These are phyloP conservation scores for Phaeosphaeria sp. DNA, from an alignment of 2,329 filamentous ascomycete species.

Conservation along the genomic window DNA sequence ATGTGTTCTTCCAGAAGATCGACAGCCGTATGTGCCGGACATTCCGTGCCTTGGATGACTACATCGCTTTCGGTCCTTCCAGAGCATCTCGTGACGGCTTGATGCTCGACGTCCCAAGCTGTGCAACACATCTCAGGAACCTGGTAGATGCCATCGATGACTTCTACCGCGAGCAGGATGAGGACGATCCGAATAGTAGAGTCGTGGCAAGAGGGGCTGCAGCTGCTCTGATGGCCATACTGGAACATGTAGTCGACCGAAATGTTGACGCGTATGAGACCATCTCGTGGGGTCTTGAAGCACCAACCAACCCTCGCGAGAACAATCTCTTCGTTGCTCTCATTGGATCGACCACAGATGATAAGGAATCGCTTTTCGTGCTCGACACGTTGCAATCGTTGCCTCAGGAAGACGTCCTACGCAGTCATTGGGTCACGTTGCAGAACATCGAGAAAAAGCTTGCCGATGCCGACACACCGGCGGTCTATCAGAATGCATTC, in stretches of 20 bases:
- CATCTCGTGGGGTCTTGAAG: slow-evolving; percentile 38
- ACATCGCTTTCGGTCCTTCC: slow-evolving; percentile 36
- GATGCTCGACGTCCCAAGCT: slow-evolving; percentile 35
- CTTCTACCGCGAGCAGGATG: slow-evolving; percentile 31
- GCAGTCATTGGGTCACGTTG: slow-evolving; percentile 38
- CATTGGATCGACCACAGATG: slow-evolving; percentile 28
- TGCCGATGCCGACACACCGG: slow-evolving; percentile 27
- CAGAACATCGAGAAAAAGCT: slow-evolving; percentile 36
- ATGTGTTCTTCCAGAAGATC: slow-evolving; percentile 46
- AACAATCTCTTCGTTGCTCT: slow-evolving; percentile 43
- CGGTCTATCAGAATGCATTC: slow-evolving; percentile 33
- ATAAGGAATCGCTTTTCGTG: slow-evolving; percentile 31
- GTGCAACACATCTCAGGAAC: slow-evolving; percentile 36
- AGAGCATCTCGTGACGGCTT: slow-evolving; percentile 28
- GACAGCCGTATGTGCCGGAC: slow-evolving; percentile 35
- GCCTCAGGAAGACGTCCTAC: slow-evolving; percentile 39
- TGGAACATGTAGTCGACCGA: slow-evolving; percentile 40
- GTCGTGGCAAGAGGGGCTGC: slow-evolving; percentile 34
- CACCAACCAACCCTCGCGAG: slow-evolving; percentile 29
- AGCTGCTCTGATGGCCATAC: slow-evolving; percentile 39
- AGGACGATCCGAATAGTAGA: slow-evolving; percentile 26
- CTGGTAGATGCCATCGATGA: slow-evolving; percentile 38
- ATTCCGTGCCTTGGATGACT: slow-evolving; percentile 40
- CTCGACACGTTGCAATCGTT: slow-evolving; percentile 36
- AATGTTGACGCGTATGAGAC: slow-evolving; percentile 42